Conservation (phyloP, 1,284 basidiomycete species). For the Leccinum idahoense region DNA sequence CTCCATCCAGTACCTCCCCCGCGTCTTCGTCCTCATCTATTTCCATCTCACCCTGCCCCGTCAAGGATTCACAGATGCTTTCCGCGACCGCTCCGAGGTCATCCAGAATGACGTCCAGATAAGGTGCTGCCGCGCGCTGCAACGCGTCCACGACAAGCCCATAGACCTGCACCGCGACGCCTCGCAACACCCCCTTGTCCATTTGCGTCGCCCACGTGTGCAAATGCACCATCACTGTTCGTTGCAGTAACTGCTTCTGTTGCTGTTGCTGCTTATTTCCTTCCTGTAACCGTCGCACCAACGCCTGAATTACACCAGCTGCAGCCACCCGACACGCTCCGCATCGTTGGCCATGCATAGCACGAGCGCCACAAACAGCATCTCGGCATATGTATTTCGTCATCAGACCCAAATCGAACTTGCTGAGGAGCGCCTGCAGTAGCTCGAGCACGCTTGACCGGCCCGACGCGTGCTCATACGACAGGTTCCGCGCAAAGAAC, state of each 20-base stretch:
- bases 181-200: slow-evolving; percentile 54
- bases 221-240: slow-evolving; percentile 60
- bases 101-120: slow-evolving; percentile 51
- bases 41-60: slow-evolving; percentile 38
- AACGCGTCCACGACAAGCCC: slow-evolving; percentile 70
- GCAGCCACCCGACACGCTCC: slow-evolving; percentile 90
- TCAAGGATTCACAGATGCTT: slow-evolving; percentile 36
- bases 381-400: slow-evolving; percentile 72
- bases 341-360: slow-evolving; percentile 94
- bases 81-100: slow-evolving; percentile 53
- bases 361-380: slow-evolving; percentile 89
- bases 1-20: slow-evolving; percentile 39
- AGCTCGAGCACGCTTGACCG: slow-evolving; percentile 91
- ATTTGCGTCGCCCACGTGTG: slow-evolving; percentile 77
- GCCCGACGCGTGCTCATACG: slow-evolving; percentile 89
- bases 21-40: slow-evolving; percentile 21
- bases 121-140: slow-evolving; percentile 43
- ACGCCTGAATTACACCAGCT: slow-evolving; percentile 72
- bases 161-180: slow-evolving; percentile 78
- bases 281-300: slow-evolving; percentile 69
- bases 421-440: slow-evolving; percentile 75
- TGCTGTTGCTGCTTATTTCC: slow-evolving; percentile 42
- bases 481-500: slow-evolving; percentile 91
- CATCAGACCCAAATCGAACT: slow-evolving; percentile 79
- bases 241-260: slow-evolving; percentile 25